Percentiles rank a stretch among this genome's conserved stretches.
Conservation (phyloP, 2,329 filamentous ascomycete genomes). For the Hypoxylon sp. region DNA sequence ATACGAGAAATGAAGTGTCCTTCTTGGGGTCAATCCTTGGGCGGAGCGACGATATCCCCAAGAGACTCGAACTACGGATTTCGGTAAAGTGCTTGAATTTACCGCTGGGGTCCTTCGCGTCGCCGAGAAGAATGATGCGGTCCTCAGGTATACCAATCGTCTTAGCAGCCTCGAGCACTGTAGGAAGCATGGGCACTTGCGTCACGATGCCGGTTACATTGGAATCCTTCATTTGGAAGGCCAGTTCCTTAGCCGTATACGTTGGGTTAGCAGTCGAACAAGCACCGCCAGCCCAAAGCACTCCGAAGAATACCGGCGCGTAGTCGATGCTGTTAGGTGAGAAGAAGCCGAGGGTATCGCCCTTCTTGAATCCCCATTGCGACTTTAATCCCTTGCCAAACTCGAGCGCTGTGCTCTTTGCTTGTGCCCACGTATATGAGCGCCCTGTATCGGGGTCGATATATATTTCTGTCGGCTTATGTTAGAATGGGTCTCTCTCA, state of each 20-base stretch:
- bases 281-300: conserved; percentile 85
- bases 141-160: conserved; percentile 79
- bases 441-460: conserved; percentile 78
- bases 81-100: conserved; percentile 79
- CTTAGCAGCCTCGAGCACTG: conserved; percentile 76
- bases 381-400: conserved; percentile 86
- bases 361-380: conserved; percentile 82
- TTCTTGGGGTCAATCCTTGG: conserved; percentile 77
- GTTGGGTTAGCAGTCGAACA: conserved; percentile 89
- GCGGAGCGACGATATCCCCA: conserved; percentile 52
- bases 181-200: conserved; percentile 75
- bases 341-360: conserved; percentile 86
- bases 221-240: conserved; percentile 85
- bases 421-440: conserved; percentile 78
- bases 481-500: conserved; percentile 15
- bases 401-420: conserved; percentile 75
- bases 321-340: conserved; percentile 90
- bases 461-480: conserved; percentile 59
- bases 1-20: conserved; percentile 88
- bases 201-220: conserved; percentile 82
- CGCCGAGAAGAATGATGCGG: conserved; percentile 82
- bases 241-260: conserved; percentile 87
- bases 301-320: conserved; percentile 81
- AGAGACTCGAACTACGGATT: conserved; percentile 70
- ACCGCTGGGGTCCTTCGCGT: conserved; percentile 71